These are phyloP conservation scores for Cladorrhinum sp. DNA, from an alignment of 2,329 filamentous ascomycete genomes.

Conservation along the genomic window DNA sequence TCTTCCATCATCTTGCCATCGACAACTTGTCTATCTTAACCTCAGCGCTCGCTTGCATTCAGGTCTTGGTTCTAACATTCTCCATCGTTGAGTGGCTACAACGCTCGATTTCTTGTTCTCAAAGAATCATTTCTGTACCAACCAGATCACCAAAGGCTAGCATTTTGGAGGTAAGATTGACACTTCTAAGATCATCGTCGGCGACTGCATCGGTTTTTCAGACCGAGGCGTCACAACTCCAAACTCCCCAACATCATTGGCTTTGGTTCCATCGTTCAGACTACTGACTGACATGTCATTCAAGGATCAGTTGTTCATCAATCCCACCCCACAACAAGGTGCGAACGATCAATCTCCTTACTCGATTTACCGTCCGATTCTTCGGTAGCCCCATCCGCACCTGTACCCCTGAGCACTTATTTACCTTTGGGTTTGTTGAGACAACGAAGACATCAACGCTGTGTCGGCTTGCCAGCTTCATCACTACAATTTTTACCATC, in stretches of 20 bases:
- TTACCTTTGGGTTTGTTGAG: not conserved
- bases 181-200: not conserved
- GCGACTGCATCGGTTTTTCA: not conserved
- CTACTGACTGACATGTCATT: not conserved
- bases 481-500: not conserved
- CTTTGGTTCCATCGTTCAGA: not conserved
- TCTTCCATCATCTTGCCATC: constrained; percentile 54
- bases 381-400: not conserved
- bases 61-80: constrained; percentile 51
- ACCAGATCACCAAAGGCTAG: not conserved
- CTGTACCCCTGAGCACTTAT: not conserved
- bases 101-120: constrained; percentile 28
- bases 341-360: not conserved
- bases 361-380: not conserved
- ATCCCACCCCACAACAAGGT: constrained; percentile 3
- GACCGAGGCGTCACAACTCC: not conserved
- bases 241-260: not conserved
- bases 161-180: constrained; percentile 27
- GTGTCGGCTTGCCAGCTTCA: not conserved
- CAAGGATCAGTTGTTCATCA: not conserved
- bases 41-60: constrained; percentile 54
- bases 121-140: constrained; percentile 14
- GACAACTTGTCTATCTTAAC: constrained; percentile 58
- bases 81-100: constrained; percentile 32
- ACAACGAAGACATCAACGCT: not conserved